These are phyloP conservation scores for Niveomyces coronatus DNA, from an alignment of 2,329 filamentous ascomycete genomes.

Conservation along the genomic window DNA sequence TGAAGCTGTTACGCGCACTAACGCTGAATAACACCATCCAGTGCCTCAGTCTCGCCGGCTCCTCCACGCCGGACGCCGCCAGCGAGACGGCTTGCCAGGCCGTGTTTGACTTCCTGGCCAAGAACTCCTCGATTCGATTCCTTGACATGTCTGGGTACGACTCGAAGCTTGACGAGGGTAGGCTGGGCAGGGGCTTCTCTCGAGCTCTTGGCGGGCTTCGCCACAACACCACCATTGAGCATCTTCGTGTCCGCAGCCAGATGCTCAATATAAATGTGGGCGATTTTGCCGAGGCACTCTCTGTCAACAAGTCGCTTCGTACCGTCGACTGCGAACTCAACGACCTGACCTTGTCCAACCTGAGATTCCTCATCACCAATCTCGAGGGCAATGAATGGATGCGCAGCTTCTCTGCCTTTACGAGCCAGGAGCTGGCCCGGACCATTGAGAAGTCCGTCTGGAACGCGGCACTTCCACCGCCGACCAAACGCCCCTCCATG, in stretches of 20 bases:
- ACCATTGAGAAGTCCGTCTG: slow-evolving; percentile 25
- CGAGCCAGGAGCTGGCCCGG: slow-evolving; percentile 24
- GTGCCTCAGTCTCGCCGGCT: slow-evolving; percentile 44
- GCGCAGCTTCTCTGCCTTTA: slow-evolving; percentile 33
- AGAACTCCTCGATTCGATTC: slow-evolving; percentile 40
- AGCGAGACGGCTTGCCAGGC: slow-evolving; percentile 37
- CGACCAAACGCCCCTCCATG: slow-evolving; percentile 23
- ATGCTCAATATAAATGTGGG: slow-evolving; percentile 44
- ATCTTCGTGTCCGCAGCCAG: slow-evolving; percentile 46
- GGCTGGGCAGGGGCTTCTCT: slow-evolving; percentile 43
- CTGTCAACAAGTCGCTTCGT: slow-evolving; percentile 36
- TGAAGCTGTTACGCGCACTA: slow-evolving; percentile 39
- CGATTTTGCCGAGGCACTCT: slow-evolving; percentile 39
- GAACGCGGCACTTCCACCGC: slow-evolving; percentile 17
- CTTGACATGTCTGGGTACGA: slow-evolving; percentile 48
- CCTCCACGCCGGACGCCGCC: slow-evolving; percentile 36
- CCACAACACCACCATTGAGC: slow-evolving; percentile 33
- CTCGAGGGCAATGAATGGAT: slow-evolving; percentile 33
- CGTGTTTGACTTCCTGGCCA: slow-evolving; percentile 39
- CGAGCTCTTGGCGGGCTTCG: slow-evolving; percentile 37
- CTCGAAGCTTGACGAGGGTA: slow-evolving; percentile 46
- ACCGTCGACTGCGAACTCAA: slow-evolving; percentile 47
- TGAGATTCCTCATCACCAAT: slow-evolving; percentile 35
- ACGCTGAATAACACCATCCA: slow-evolving; percentile 39
- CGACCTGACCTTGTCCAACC: slow-evolving; percentile 41